These are phyloP conservation scores for Vigna unguiculata DNA, from an alignment of 306 rosid genomes.

Conservation along the genomic window DNA sequence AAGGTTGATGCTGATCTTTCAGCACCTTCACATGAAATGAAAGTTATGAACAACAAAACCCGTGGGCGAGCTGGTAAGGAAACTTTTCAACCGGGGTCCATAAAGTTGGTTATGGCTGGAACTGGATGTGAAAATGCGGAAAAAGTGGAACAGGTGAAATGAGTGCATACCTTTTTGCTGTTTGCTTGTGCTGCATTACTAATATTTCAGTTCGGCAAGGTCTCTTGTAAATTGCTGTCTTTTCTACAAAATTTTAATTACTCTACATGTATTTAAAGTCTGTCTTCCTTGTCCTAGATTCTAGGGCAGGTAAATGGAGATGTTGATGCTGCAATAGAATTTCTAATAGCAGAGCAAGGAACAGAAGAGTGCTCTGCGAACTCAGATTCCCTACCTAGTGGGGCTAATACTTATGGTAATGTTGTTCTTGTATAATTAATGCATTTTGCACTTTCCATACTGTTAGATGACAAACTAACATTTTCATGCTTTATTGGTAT, in stretches of 20 bases:
- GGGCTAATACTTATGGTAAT: slow-evolving; percentile 59
- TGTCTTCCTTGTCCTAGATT: slow-evolving; percentile 56
- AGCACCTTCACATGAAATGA: slow-evolving; percentile 62
- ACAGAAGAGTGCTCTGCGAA: slow-evolving; percentile 56
- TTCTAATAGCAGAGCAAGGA: slow-evolving; percentile 78
- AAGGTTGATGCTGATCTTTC: slow-evolving; percentile 85
- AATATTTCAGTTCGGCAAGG: slow-evolving; percentile 25
- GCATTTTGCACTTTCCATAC: slow-evolving; percentile 39
- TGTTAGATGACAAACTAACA: slow-evolving; percentile 26
- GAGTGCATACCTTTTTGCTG: slow-evolving; percentile 26
- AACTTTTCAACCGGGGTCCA: slow-evolving; percentile 52
- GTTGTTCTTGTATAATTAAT: slow-evolving; percentile 35
- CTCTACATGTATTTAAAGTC: slow-evolving; percentile 25
- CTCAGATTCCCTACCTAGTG: slow-evolving; percentile 52
- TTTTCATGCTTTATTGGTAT: slow-evolving; percentile 17
- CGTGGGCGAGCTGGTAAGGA: slow-evolving; percentile 46
- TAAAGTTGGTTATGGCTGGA: slow-evolving; percentile 75
- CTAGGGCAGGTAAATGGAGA: slow-evolving; percentile 72
- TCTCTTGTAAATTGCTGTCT: slow-evolving; percentile 33
- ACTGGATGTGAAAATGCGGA: slow-evolving; percentile 70
- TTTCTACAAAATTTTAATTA: slow-evolving; percentile 33
- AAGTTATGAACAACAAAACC: slow-evolving; percentile 45
- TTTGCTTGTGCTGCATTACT: slow-evolving; percentile 11
- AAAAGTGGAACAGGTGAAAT: slow-evolving; percentile 70
- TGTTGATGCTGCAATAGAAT: slow-evolving; percentile 79